Conservation (phyloP, 495 filamentous ascomycete genomes). For the Tuber borchii region DNA sequence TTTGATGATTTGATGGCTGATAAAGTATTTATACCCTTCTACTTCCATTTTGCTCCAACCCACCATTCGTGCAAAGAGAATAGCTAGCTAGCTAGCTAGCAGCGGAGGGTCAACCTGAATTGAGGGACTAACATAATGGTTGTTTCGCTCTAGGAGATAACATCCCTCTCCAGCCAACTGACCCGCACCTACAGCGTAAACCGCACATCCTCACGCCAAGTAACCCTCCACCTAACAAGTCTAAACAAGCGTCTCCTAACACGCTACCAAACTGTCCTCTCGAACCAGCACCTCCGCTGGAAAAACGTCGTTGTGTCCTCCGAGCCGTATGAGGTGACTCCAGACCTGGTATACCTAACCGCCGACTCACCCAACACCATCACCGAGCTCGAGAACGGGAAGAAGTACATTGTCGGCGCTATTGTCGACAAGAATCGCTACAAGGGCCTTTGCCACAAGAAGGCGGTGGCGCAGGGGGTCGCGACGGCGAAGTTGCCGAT, state of each 20-base stretch:
- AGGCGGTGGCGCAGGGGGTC: conserved; percentile 65
- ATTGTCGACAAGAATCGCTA: conserved; percentile 92
- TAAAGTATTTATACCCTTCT: conserved; percentile 41
- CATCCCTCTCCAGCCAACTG: conserved; percentile 73
- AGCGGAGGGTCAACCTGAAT: neutral
- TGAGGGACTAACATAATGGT: neutral
- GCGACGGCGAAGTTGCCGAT: conserved; percentile 88
- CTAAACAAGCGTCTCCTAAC: conserved; percentile 69
- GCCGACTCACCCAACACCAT: conserved; percentile 79
- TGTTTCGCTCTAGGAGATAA: conserved; percentile 52
- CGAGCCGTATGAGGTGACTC: conserved; percentile 42
- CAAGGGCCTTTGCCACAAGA: conserved; percentile 71
- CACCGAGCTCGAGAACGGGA: conserved; percentile 69
- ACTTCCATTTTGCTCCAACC: neutral
- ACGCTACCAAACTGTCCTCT: conserved; percentile 68
- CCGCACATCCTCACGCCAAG: conserved; percentile 55
- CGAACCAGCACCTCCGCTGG: conserved; percentile 66
- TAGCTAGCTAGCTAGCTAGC: neutral
- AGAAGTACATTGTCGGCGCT: conserved; percentile 87
- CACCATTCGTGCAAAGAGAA: neutral
- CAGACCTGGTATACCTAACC: conserved; percentile 69
- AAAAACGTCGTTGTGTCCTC: conserved; percentile 64
- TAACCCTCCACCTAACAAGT: conserved; percentile 65
- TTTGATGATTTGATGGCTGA: conserved; percentile 85
- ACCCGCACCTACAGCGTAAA: conserved; percentile 87